A percentile compares a stretch with the other conserved stretches of the same genome.
Conservation (phyloP, 2,329 filamentous ascomycete genomes). For the Bisporella sp. region DNA sequence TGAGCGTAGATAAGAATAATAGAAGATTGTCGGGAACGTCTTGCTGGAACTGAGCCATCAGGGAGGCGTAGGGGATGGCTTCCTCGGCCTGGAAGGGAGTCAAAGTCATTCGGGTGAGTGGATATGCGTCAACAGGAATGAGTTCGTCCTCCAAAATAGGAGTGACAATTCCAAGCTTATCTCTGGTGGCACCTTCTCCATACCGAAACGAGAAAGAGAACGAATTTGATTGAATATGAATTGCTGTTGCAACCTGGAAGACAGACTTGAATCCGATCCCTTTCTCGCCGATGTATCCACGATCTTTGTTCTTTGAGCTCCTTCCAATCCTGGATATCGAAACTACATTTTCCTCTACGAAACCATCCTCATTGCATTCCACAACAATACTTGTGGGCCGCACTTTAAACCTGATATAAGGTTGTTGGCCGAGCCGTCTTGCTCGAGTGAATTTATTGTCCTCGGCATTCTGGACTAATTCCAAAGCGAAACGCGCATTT, state of each 20-base stretch:
- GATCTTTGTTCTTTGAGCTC: slow-evolving; percentile 27
- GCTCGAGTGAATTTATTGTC: slow-evolving; percentile 33
- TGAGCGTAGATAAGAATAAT: slow-evolving; percentile 8
- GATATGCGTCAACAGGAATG: slow-evolving; percentile 1
- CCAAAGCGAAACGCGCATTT: slow-evolving; percentile 39
- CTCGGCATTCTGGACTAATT: slow-evolving; percentile 48
- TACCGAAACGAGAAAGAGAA: slow-evolving; percentile 9
- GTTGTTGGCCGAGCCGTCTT: not conserved
- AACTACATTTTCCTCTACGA: slow-evolving; percentile 28
- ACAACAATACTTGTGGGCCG: slow-evolving; percentile 29
- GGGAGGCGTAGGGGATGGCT: not conserved
- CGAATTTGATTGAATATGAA: slow-evolving; percentile 1
- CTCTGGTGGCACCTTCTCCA: not conserved
- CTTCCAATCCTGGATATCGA: slow-evolving; percentile 31
- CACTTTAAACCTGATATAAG: slow-evolving; percentile 14
- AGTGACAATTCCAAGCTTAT: slow-evolving; percentile 8
- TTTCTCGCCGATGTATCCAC: slow-evolving; percentile 26
- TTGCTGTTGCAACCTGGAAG: not conserved
- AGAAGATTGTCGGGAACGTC: slow-evolving; percentile 4
- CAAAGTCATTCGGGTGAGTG: slow-evolving; percentile 8
- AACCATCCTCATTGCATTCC: slow-evolving; percentile 29
- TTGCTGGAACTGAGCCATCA: slow-evolving; percentile 2
- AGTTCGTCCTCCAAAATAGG: slow-evolving; percentile 6
- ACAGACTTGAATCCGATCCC: slow-evolving; percentile 1
- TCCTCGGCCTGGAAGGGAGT: not conserved